Conservation (phyloP, 768 basidiomycete genomes). For the Leccinum imitatum region DNA sequence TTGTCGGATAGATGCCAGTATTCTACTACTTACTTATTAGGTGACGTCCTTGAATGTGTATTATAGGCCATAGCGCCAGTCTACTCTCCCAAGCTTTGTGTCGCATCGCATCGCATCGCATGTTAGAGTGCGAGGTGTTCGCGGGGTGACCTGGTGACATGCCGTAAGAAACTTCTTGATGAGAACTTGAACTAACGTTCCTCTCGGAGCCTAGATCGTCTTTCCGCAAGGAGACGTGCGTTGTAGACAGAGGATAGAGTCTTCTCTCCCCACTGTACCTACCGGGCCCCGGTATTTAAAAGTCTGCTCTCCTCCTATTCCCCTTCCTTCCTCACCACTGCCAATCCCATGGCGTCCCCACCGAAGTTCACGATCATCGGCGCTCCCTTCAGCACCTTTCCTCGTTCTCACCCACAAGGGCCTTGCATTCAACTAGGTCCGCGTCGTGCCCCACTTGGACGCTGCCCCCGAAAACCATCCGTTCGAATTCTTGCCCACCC, state of each 20-base stretch:
- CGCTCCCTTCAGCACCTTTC: slow-evolving; percentile 34
- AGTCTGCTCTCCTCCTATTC: neutral
- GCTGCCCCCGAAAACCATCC: slow-evolving; percentile 11
- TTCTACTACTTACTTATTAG: neutral
- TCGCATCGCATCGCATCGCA: too few relatives aligned
- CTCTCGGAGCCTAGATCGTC: too few relatives aligned
- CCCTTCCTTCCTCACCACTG: neutral
- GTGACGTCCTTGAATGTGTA: too few relatives aligned
- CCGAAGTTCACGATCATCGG: slow-evolving; percentile 14
- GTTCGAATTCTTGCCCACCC: slow-evolving; percentile 20
- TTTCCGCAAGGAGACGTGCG: too few relatives aligned
- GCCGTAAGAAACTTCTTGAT: too few relatives aligned
- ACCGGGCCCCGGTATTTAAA: neutral
- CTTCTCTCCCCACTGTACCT: neutral
- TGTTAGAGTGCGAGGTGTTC: too few relatives aligned
- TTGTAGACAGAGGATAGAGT: too few relatives aligned
- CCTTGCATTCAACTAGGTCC: slow-evolving; percentile 23
- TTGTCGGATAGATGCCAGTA: neutral
- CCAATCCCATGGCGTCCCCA: slow-evolving; percentile 1
- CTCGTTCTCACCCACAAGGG: slow-evolving; percentile 30
- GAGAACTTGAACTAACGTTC: too few relatives aligned
- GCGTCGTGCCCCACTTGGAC: slow-evolving; percentile 28
- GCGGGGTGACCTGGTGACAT: too few relatives aligned
- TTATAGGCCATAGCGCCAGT: too few relatives aligned
- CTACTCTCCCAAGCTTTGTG: too few relatives aligned